Conservation (phyloP, 2,329 filamentous ascomycete genomes). For the Dothideomycetidae sp. region DNA sequence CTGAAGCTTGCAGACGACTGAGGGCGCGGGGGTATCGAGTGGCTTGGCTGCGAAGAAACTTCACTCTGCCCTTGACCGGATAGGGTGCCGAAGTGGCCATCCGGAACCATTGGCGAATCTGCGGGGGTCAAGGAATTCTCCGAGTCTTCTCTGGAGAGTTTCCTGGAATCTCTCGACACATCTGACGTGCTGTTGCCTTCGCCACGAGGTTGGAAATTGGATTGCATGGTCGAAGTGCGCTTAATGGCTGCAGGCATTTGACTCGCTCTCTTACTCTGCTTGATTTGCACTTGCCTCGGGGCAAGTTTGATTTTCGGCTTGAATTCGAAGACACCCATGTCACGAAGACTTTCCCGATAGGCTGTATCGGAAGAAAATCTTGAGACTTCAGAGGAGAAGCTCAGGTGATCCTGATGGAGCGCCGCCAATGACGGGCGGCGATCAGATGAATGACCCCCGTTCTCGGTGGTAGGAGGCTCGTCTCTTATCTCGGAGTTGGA, state of each 20-base stretch:
- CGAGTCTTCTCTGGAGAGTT: too few species aligned
- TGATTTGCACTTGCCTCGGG: constrained; percentile 63
- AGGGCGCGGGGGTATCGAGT: neutral
- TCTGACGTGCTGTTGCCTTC: too few species aligned
- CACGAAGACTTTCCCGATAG: neutral
- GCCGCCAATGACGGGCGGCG: neutral
- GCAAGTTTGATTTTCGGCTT: constrained; percentile 82
- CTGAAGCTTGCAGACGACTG: constrained; percentile 6
- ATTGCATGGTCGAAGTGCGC: neutral
- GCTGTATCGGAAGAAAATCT: neutral
- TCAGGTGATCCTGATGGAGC: neutral
- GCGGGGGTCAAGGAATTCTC: too few species aligned
- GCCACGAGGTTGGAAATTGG: too few species aligned
- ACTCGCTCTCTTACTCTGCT: constrained; percentile 24
- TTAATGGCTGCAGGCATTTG: constrained; percentile 3
- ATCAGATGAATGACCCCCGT: too few species aligned
- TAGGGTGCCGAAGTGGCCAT: too few species aligned
- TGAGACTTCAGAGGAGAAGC: neutral
- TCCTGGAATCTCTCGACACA: too few species aligned
- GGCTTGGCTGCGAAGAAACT: too few species aligned
- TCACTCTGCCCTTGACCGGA: too few species aligned
- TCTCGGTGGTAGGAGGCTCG: too few species aligned
- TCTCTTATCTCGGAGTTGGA: neutral
- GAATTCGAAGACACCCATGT: constrained; percentile 14
- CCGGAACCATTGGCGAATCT: too few species aligned